Evolutionary conservation across 495 filamentous ascomycete species (phyloP), one percentile per base, ranked within the genome.

Genomic region (Lentithecium fluviatile): DNA sequence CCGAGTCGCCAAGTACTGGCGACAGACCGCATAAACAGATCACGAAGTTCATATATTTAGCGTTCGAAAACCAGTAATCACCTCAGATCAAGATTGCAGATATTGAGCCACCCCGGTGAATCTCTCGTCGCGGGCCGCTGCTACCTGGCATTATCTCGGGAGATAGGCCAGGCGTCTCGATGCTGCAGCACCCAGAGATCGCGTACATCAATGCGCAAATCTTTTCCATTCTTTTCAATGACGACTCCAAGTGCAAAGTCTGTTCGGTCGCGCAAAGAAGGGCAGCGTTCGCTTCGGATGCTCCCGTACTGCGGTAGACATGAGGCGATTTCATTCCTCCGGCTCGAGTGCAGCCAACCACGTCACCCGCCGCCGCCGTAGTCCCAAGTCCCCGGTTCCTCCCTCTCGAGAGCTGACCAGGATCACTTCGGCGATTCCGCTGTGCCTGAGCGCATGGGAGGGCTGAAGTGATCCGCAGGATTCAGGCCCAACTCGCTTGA

Each of bases 381-480:
- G 32, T 62, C 55, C 64, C 64, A 67, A 48, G 34, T 12, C 59
- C 60, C 58, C 59, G 59, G 64, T 53, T 62, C 38, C 17, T 42
- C 57, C 37, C 52, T n/a, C n/a, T n/a, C n/a, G n/a, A 59, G 40
- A 42, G 56, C 45, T 17, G 59, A 45, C 64, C 53, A 52, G 64
- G 64, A 45, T 45, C 49, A 23, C 43, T 34, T 67, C 64, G 59
- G 64, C 47, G 64, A 60, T 40, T 49, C 64, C 64, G 59, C 54
- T n/a, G 59, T 63, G 59, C 64, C 59, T 67, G 64, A 63, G 55
- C 52, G 46, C 36, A 45, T 51, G 58, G 58, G 45, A 25, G 25
- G 50, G 51, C 40, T 47, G 59, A 32, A 7, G 26, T 48, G 59
- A 63, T 63, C 60, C 52, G 53, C 60, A 46, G 21, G 43, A 46